A percentile compares a stretch with the other conserved stretches of the same genome.
phyloP scores from a whole-genome alignment of 1,284 basidiomycete species.

The Cryptococcus depauperatus region DNA sequence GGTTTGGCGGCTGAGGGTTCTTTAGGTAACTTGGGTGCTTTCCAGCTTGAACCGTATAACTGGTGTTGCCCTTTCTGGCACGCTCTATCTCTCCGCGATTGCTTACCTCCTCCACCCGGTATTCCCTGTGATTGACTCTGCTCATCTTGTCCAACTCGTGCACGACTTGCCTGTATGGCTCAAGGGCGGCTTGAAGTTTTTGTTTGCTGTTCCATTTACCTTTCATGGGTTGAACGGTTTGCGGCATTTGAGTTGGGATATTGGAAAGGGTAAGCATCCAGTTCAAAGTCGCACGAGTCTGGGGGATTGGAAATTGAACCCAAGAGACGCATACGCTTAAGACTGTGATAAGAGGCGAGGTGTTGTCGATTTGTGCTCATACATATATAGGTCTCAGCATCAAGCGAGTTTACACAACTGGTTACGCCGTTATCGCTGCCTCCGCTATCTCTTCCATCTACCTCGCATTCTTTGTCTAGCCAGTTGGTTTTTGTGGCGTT shows the following conservation, averaged over 20 bases:
- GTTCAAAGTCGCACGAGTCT: neutral
- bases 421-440: slow-evolving; percentile 74
- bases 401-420: slow-evolving; percentile 68
- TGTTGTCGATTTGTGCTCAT: neutral
- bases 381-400: slow-evolving; percentile 59
- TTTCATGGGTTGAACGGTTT: slow-evolving; percentile 89
- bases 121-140: slow-evolving; percentile 56
- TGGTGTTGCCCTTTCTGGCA: slow-evolving; percentile 68
- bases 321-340: neutral
- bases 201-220: slow-evolving; percentile 74
- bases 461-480: slow-evolving; percentile 50
- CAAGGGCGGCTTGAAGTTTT: slow-evolving; percentile 65
- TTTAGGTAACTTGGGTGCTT: slow-evolving; percentile 62
- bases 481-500: neutral
- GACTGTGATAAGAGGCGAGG: neutral
- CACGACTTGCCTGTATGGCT: slow-evolving; percentile 57
- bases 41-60: slow-evolving; percentile 82
- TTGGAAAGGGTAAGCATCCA: slow-evolving; percentile 66
- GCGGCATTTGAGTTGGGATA: slow-evolving; percentile 87
- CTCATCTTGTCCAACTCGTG: slow-evolving; percentile 66
- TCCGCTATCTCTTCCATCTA: slow-evolving; percentile 67
- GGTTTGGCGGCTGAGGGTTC: neutral
- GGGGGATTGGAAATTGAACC: neutral
- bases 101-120: slow-evolving; percentile 77
- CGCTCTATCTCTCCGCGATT: slow-evolving; percentile 81